Evolutionary conservation across 495 filamentous ascomycete genomes (phyloP).

Genomic region (Neurospora intermedia): DNA sequence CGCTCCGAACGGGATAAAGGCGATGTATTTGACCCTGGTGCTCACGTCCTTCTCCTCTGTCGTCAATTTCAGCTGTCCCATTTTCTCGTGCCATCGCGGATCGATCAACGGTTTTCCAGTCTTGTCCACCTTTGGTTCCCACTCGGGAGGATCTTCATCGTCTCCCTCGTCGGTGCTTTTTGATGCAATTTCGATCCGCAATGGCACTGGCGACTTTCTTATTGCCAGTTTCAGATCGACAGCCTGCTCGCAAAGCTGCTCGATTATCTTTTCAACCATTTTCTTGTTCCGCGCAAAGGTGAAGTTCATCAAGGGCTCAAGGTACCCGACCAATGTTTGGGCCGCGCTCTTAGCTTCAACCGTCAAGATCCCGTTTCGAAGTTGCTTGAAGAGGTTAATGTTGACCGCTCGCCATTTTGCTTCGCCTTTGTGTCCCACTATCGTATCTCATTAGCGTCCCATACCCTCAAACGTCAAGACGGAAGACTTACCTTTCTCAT

Average conservation of each 20-base stretch:
- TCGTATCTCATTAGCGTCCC: too few relatives aligned
- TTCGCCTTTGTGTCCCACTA: background rate
- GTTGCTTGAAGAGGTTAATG: background rate
- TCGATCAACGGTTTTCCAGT: background rate
- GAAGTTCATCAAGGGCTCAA: background rate
- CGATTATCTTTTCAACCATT: background rate
- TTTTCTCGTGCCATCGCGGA: background rate
- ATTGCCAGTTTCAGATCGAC: slow-evolving; percentile 8
- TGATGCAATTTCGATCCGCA: slow-evolving; percentile 6
- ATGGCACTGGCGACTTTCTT: background rate
- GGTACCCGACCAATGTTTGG: background rate
- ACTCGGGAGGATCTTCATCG: background rate
- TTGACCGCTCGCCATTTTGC: background rate
- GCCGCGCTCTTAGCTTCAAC: background rate
- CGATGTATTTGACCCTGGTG: background rate
- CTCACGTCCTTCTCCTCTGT: background rate
- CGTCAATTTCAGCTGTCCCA: background rate
- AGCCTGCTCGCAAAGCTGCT: slow-evolving; percentile 5
- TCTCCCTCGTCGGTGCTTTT: background rate
- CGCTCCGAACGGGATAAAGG: slow-evolving; percentile 6
- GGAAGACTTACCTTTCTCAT: background rate
- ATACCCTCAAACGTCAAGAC: too few relatives aligned
- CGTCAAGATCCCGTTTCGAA: background rate
- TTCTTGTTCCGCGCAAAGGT: background rate
- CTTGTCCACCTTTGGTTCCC: slow-evolving; percentile 1